These are phyloP conservation scores for Xylariaceae sp. DNA, from an alignment of 2,329 filamentous ascomycete species.

Conservation along the genomic window DNA sequence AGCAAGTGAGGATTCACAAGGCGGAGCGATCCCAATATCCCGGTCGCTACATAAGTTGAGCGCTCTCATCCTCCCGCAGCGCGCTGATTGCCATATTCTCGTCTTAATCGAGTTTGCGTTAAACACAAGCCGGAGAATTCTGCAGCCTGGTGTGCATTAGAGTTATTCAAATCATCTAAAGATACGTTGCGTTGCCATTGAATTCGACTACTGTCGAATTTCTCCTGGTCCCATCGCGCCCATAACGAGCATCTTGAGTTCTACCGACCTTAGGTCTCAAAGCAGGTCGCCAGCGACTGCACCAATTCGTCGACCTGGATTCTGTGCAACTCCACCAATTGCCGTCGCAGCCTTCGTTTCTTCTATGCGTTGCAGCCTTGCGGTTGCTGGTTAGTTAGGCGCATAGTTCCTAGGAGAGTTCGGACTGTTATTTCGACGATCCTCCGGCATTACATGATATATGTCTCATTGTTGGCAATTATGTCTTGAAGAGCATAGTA, in stretches of 20 bases:
- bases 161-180: conserved; percentile 32
- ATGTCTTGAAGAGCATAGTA: neutral
- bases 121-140: conserved; percentile 26
- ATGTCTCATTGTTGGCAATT: neutral
- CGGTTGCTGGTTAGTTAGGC: neutral
- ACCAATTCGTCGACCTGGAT: neutral
- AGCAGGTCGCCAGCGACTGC: neutral
- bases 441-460: neutral
- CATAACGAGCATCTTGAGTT: conserved; percentile 3
- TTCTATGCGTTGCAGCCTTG: neutral
- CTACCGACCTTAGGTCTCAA: neutral
- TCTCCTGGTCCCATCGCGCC: conserved; percentile 17
- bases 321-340: neutral
- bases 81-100: conserved; percentile 3
- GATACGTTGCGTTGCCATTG: conserved; percentile 20
- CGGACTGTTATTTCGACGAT: neutral
- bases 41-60: neutral
- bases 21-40: neutral
- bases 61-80: neutral
- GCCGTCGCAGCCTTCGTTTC: neutral
- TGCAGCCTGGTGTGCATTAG: conserved; percentile 37
- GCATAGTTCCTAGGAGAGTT: neutral
- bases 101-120: conserved; percentile 15
- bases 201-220: conserved; percentile 15
- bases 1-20: neutral